Percentiles rank a stretch among this genome's conserved stretches.
Evolutionary conservation across 352 stramenopile genomes (phyloP).

Genomic region (Thalassiosira hispida): DNA sequence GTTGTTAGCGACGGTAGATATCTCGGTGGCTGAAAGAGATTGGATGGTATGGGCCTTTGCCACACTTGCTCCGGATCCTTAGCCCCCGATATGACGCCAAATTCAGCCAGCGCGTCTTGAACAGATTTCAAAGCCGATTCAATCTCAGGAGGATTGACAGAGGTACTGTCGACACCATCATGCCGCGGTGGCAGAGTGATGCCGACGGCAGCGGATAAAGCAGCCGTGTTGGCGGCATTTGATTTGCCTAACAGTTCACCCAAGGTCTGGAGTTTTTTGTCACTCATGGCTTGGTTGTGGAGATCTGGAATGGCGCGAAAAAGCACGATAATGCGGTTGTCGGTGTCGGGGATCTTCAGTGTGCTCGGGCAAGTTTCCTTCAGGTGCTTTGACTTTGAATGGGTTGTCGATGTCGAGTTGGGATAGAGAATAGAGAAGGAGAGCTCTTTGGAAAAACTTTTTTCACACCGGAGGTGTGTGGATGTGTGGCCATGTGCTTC

Average conservation of each 20-base stretch:
- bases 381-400: no score
- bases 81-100: conserved; percentile 36
- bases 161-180: background rate
- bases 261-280: conserved; percentile 18
- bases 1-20: conserved; percentile 39
- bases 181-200: conserved; percentile 25
- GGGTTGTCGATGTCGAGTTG: no score
- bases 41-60: conserved; percentile 36
- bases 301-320: no score
- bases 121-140: conserved; percentile 38
- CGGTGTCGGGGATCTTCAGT: no score
- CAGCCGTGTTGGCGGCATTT: background rate
- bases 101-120: conserved; percentile 26
- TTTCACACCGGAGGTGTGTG: no score
- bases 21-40: conserved; percentile 45
- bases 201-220: conserved; percentile 12
- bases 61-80: conserved; percentile 27
- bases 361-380: no score
- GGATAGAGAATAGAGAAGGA: no score
- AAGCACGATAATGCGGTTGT: no score
- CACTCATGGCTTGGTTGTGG: no score
- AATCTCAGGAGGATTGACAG: conserved; percentile 4
- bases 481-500: no score
- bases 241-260: conserved; percentile 23
- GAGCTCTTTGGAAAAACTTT: no score